phyloP scores from a whole-genome alignment of 2,329 filamentous ascomycete species.

The Diaporthe sp. region DNA sequence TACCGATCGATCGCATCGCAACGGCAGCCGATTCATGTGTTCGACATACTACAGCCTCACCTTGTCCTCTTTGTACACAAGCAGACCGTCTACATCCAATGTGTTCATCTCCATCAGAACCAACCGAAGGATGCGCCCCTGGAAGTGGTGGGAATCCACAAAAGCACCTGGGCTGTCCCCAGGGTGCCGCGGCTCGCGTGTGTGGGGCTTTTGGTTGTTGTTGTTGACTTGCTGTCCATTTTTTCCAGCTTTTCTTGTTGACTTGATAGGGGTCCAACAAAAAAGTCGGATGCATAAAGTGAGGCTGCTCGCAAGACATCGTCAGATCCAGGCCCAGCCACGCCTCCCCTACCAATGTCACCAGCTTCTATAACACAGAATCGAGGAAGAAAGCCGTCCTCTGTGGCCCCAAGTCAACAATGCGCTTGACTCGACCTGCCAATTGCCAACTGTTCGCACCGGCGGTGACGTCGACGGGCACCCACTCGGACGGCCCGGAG shows the following conservation, averaged over 20 bases:
- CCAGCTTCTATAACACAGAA: not conserved
- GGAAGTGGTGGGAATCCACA: slow-evolving; percentile 1
- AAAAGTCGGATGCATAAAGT: not conserved
- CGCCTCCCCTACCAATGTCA: not conserved
- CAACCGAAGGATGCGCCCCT: not conserved
- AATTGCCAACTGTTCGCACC: not conserved
- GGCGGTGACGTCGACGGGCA: slow-evolving; percentile 25
- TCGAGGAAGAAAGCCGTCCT: not conserved
- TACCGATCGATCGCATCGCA: slow-evolving; percentile 17
- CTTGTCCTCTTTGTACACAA: not conserved
- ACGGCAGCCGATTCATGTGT: slow-evolving; percentile 3
- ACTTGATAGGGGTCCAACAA: slow-evolving; percentile 4
- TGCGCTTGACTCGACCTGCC: slow-evolving; percentile 19
- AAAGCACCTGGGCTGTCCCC: not conserved
- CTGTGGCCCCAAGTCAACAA: not conserved
- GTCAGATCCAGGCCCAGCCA: not conserved
- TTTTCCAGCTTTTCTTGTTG: slow-evolving; percentile 6
- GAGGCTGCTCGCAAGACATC: slow-evolving; percentile 16
- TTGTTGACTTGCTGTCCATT: slow-evolving; percentile 16
- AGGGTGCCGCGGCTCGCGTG: not conserved
- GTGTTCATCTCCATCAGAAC: not conserved
- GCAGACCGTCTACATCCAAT: not conserved
- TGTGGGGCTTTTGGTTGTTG: slow-evolving; percentile 4
- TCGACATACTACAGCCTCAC: not conserved
- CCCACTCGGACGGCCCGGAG: slow-evolving; percentile 21